Conservation (phyloP, 2,329 filamentous ascomycete genomes). For the Cryoendolithus antarcticus region DNA sequence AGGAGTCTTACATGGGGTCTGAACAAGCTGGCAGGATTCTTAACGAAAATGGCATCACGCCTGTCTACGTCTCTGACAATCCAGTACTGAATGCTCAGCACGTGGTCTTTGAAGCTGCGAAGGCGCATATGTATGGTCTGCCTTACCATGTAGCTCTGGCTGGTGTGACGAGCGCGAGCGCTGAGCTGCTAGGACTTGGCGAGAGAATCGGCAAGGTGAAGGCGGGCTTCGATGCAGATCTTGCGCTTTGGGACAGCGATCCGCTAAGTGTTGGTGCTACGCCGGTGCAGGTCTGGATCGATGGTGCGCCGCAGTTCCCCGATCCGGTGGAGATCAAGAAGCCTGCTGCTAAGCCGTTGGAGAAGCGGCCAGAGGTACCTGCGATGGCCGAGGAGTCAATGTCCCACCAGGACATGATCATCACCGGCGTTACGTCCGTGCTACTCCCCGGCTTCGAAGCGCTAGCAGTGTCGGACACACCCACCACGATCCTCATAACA, state of each 20-base stretch:
- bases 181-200: constrained; percentile 28
- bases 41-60: constrained; percentile 51
- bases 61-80: constrained; percentile 60
- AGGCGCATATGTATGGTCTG: constrained; percentile 30
- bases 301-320: constrained; percentile 39
- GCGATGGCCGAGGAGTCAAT: constrained; percentile 19
- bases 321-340: constrained; percentile 40
- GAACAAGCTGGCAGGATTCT: constrained; percentile 55
- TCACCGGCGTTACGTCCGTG: constrained; percentile 44
- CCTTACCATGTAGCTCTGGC: constrained; percentile 30
- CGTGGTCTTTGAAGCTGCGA: constrained; percentile 47
- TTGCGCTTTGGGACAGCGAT: constrained; percentile 33
- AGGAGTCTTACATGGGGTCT: constrained; percentile 52
- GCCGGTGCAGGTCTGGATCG: constrained; percentile 32
- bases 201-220: constrained; percentile 30
- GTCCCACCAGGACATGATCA: constrained; percentile 33
- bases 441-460: constrained; percentile 36
- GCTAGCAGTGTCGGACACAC: constrained; percentile 2
- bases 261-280: constrained; percentile 27
- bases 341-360: constrained; percentile 29
- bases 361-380: constrained; percentile 10
- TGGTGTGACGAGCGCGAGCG: constrained; percentile 28
- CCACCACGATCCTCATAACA: constrained; percentile 37
- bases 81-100: constrained; percentile 59
- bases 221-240: constrained; percentile 29